phyloP scores from a whole-genome alignment of 768 basidiomycete species.

The Trametes gibbosa region DNA sequence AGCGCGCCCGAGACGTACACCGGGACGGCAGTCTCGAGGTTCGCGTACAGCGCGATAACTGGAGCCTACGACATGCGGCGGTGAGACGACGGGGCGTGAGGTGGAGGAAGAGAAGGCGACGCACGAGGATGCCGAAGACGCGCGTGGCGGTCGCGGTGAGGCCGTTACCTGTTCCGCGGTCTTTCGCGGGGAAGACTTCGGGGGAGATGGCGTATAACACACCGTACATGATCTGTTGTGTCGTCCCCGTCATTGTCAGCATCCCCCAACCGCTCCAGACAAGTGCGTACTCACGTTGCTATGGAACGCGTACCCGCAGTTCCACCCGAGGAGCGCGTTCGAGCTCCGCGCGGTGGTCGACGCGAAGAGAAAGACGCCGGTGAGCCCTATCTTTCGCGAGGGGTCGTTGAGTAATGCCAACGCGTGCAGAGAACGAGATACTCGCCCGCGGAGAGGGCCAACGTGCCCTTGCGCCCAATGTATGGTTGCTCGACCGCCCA shows the following conservation, averaged over 20 bases:
- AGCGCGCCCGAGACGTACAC: constrained; percentile 71
- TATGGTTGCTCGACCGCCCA: constrained; percentile 64
- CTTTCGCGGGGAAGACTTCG: constrained; percentile 69
- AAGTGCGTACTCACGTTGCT: constrained; percentile 26
- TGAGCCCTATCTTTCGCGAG: constrained; percentile 55
- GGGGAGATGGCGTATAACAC: constrained; percentile 70
- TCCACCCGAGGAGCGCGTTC: constrained; percentile 71
- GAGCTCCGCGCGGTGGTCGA: constrained; percentile 73
- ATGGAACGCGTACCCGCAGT: constrained; percentile 48
- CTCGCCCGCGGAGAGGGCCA: constrained; percentile 62
- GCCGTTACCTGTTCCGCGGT: constrained; percentile 72
- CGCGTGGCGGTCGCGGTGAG: constrained; percentile 58
- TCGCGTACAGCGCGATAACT: constrained; percentile 67
- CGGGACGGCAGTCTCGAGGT: constrained; percentile 61
- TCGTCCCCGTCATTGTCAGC: background rate
- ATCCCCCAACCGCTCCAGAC: background rate
- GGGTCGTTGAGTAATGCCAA: constrained; percentile 43
- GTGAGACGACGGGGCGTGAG: background rate
- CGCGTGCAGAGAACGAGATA: constrained; percentile 22
- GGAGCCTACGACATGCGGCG: constrained; percentile 47
- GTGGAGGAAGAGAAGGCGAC: constrained; percentile 22
- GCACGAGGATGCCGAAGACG: constrained; percentile 67
- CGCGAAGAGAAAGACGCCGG: constrained; percentile 71
- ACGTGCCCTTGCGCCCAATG: constrained; percentile 64
- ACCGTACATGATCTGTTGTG: constrained; percentile 64